Conservation (phyloP, 148 eudicot species). For the Vaccinium vitisidaea region DNA sequence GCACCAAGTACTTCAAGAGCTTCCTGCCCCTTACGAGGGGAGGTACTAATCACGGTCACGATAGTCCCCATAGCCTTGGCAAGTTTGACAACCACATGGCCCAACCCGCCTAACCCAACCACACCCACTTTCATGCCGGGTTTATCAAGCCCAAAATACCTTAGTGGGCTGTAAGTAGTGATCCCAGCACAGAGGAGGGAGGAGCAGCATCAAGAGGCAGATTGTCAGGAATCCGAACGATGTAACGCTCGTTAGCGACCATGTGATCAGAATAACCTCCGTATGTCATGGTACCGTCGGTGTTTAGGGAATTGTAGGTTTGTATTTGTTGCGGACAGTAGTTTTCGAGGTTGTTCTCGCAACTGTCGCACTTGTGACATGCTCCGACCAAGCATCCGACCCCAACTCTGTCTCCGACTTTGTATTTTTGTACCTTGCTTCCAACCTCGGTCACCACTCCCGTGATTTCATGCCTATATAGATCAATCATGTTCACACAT, state of each 20-base stretch:
- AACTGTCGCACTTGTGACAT: constrained; percentile 3
- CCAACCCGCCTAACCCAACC: constrained; percentile 24
- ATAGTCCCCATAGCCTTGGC: constrained; percentile 29
- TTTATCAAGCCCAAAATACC: constrained; percentile 31
- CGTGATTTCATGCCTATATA: too few species aligned
- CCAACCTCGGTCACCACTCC: too few species aligned
- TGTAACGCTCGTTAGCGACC: too few species aligned
- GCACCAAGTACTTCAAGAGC: too few species aligned
- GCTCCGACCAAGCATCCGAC: constrained; percentile 9
- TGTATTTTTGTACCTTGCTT: too few species aligned
- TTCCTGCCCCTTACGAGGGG: constrained; percentile 1
- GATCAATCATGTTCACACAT: too few species aligned
- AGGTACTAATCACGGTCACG: constrained; percentile 36
- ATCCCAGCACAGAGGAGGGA: too few species aligned
- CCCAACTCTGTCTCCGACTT: too few species aligned
- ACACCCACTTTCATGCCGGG: constrained; percentile 28
- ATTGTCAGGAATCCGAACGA: too few species aligned
- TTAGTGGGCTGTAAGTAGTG: constrained; percentile 32
- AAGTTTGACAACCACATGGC: constrained; percentile 32
- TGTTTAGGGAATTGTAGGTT: neutral
- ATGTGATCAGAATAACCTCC: too few species aligned
- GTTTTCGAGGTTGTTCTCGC: constrained; percentile 12
- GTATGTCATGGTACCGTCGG: too few species aligned
- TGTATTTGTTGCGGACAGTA: neutral
- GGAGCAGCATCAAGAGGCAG: too few species aligned